These are phyloP conservation scores for Lichtheimia ornata DNA, from an alignment of 371 early-diverging fungal species.

Conservation along the genomic window DNA sequence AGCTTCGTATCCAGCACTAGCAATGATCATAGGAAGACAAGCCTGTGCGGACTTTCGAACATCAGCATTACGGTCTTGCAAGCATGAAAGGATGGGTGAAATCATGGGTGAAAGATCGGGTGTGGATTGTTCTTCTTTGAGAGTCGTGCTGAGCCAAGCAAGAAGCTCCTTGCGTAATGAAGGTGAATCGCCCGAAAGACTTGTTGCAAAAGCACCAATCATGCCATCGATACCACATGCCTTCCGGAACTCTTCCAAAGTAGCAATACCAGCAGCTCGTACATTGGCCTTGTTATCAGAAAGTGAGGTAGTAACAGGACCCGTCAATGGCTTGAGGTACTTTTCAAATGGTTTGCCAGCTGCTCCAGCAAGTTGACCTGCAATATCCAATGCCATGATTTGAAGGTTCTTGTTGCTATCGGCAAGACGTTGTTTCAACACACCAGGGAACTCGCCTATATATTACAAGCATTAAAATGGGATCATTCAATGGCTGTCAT, in stretches of 20 bases:
- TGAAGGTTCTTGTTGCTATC: slow-evolving; percentile 87
- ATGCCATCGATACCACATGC: slow-evolving; percentile 73
- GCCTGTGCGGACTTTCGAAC: slow-evolving; percentile 86
- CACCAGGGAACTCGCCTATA: slow-evolving; percentile 65
- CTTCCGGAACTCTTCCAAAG: slow-evolving; percentile 69
- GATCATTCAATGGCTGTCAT: background rate
- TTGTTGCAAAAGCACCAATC: slow-evolving; percentile 61
- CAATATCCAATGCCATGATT: slow-evolving; percentile 21
- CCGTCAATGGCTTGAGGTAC: slow-evolving; percentile 60
- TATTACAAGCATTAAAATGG: slow-evolving; percentile 22
- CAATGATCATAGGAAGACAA: slow-evolving; percentile 63
- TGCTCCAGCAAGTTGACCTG: slow-evolving; percentile 65
- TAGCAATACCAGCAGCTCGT: slow-evolving; percentile 73
- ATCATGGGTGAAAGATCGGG: slow-evolving; percentile 70
- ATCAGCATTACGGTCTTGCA: slow-evolving; percentile 87
- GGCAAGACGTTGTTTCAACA: slow-evolving; percentile 79
- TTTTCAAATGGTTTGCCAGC: slow-evolving; percentile 88
- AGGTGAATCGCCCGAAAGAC: slow-evolving; percentile 76
- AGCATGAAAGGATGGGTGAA: slow-evolving; percentile 71
- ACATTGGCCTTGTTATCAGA: slow-evolving; percentile 90
- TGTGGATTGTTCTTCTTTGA: slow-evolving; percentile 30
- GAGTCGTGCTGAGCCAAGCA: slow-evolving; percentile 68
- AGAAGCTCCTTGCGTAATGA: slow-evolving; percentile 86
- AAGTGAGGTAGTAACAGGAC: slow-evolving; percentile 68
- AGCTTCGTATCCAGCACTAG: slow-evolving; percentile 61